Percentiles rank a stretch among this genome's conserved stretches.
Evolutionary conservation across 1,284 basidiomycete genomes (phyloP).

Genomic region (Ceratobasidium sp.): DNA sequence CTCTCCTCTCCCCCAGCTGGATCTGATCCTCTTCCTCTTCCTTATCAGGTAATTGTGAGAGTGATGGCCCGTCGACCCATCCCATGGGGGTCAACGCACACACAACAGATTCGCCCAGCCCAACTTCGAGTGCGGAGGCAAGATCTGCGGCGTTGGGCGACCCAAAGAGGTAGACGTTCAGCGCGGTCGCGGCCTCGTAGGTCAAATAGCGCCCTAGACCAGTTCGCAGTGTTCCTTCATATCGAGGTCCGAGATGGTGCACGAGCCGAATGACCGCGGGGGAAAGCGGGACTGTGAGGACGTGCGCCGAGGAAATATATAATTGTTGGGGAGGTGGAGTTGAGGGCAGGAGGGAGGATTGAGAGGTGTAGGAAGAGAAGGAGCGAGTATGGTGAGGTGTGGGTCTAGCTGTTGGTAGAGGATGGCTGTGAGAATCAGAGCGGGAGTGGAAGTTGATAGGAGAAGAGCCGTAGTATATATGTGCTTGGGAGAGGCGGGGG

Average conservation of each 20-base stretch:
- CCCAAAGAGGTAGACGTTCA: constrained; percentile 67
- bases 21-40: neutral
- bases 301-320: constrained; percentile 58
- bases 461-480: constrained; percentile 21
- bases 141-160: constrained; percentile 46
- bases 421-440: constrained; percentile 28
- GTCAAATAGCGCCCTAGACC: constrained; percentile 72
- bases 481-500: constrained; percentile 20
- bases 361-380: constrained; percentile 29
- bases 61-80: constrained; percentile 12
- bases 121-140: constrained; percentile 57
- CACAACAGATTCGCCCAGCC: constrained; percentile 56
- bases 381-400: constrained; percentile 10
- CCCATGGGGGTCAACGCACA: constrained; percentile 58
- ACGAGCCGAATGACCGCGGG: constrained; percentile 72
- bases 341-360: neutral
- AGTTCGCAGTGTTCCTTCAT: constrained; percentile 71
- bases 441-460: constrained; percentile 13
- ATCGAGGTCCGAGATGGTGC: constrained; percentile 77
- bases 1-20: constrained; percentile 28
- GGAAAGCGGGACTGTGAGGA: constrained; percentile 65
- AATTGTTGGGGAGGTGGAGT: constrained; percentile 13
- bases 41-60: neutral
- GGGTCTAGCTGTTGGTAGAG: neutral
- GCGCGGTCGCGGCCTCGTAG: constrained; percentile 76